phyloP scores from a whole-genome alignment of 1,284 basidiomycete species.

The Cutaneotrichosporon curvatum region DNA sequence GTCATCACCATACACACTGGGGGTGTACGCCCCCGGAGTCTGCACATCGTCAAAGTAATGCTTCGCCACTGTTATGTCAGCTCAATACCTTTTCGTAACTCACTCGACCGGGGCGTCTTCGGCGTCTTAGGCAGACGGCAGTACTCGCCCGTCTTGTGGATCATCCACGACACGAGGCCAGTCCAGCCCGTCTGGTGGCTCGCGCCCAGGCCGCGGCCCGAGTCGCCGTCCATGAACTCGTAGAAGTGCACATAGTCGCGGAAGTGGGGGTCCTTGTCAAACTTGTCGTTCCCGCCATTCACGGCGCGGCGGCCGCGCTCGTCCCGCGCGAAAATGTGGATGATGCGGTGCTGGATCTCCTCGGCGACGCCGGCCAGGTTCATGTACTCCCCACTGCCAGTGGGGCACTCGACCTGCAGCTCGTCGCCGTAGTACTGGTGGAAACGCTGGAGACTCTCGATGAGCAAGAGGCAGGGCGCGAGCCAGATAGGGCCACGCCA shows the following conservation, averaged over 20 bases:
- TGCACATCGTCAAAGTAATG: constrained; percentile 81
- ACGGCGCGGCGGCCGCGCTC: constrained; percentile 74
- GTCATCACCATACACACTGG: constrained; percentile 31
- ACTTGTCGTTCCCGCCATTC: constrained; percentile 79
- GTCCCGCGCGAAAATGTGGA: constrained; percentile 92
- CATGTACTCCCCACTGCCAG: constrained; percentile 91
- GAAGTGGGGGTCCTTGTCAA: constrained; percentile 93
- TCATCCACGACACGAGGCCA: constrained; percentile 80
- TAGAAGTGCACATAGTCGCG: constrained; percentile 59
- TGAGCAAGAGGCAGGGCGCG: constrained; percentile 76
- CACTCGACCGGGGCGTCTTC: constrained; percentile 53
- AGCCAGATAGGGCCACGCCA: constrained; percentile 86
- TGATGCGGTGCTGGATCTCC: constrained; percentile 92
- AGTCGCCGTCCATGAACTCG: constrained; percentile 92
- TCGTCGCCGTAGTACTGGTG: constrained; percentile 92
- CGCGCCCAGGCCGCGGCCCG: constrained; percentile 83
- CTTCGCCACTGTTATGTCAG: constrained; percentile 62
- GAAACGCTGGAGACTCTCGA: constrained; percentile 70
- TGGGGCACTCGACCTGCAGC: constrained; percentile 87
- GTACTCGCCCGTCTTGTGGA: constrained; percentile 71
- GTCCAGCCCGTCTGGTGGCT: constrained; percentile 98
- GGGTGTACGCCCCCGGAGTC: constrained; percentile 36
- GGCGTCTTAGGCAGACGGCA: constrained; percentile 82
- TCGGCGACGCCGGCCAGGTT: constrained; percentile 87
- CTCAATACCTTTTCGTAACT: constrained; percentile 30